Evolutionary conservation across 179 eudicot species (phyloP), one percentile per base, ranked within the genome.

Genomic region (Vitellaria paradoxa): DNA sequence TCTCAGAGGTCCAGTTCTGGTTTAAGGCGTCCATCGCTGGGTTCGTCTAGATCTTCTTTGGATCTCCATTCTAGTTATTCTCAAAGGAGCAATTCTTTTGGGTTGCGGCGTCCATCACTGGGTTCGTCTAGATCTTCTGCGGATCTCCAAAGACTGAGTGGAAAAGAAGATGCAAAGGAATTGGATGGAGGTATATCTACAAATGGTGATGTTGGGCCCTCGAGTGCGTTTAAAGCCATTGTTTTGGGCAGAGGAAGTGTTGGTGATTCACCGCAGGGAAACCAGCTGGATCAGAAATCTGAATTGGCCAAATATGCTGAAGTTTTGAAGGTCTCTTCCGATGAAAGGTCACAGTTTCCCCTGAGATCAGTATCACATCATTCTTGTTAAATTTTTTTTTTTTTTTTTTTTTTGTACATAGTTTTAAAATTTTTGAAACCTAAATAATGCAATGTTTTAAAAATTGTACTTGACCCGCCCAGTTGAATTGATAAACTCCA

Each of bases 221-320:
- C 78, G 53, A 59, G 50, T 55, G 64, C 46, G 11, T 84, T 55
- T 46, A 84, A 73, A 74, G 79, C 77, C 56, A 70, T 82, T 57
- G 85, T 71, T 79, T 71, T 77, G 3, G 81, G 81, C 40, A 57
- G 78, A 56, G 84, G 77, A 80, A 82, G 82, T 73, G 61, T 23
- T 42, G 73, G 13, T 47, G 65, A 72, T 75, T 81, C 73, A 9
- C 65, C 81, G 0, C 49, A 62, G 59, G 72, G 30, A 72, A 67
- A 70, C 73, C 70, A 50, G 70, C 69, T 66, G 26, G 72, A 73
- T 53, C 79, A 83, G 65, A 88, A 82, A 78, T 68, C 83, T 5
- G 90, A 90, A 52, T 65, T 92, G 85, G 79, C 70, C 20, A 92
- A 88, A 82, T 92, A 86, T 80, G 97, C 92, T 21, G 84, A 90